These are phyloP conservation scores for Lanmaoa rubissima DNA, from an alignment of 768 basidiomycete genomes.

Conservation along the genomic window DNA sequence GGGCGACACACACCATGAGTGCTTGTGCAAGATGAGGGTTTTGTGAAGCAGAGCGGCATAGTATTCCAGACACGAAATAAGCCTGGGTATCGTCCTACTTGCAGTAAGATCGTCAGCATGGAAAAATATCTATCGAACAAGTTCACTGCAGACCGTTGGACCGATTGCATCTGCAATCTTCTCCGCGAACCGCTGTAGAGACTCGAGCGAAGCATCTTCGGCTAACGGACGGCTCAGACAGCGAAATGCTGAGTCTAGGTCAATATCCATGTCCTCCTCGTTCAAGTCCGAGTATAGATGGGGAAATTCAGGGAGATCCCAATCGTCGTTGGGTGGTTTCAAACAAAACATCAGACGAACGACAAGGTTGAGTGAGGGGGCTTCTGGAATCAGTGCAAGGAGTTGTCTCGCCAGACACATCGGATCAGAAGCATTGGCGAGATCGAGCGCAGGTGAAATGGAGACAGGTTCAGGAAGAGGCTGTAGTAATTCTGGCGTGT, in stretches of 20 bases:
- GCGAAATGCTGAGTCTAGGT: constrained; percentile 56
- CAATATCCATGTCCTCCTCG: constrained; percentile 48
- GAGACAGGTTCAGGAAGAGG: constrained; percentile 31
- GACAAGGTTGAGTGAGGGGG: constrained; percentile 62
- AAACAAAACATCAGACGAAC: constrained; percentile 77
- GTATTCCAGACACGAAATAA: constrained; percentile 58
- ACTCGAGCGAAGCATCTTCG: constrained; percentile 51
- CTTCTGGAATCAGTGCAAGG: constrained; percentile 56
- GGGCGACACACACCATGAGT: constrained; percentile 41
- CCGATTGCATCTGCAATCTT: constrained; percentile 54
- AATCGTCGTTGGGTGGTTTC: constrained; percentile 76
- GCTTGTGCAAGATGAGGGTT: constrained; percentile 43
- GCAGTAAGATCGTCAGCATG: constrained; percentile 2
- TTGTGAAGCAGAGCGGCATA: constrained; percentile 67
- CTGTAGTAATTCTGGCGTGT: constrained; percentile 43
- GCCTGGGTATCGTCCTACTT: constrained; percentile 53
- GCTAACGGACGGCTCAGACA: constrained; percentile 56
- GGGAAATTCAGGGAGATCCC: constrained; percentile 74
- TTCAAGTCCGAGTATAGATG: constrained; percentile 63
- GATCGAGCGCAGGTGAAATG: constrained; percentile 55
- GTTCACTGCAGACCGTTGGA: constrained; percentile 47
- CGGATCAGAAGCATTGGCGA: constrained; percentile 58
- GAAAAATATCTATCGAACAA: background rate
- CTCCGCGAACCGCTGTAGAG: constrained; percentile 52
- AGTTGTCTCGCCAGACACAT: constrained; percentile 60